Percentiles rank a stretch among this genome's conserved stretches.
phyloP scores from a whole-genome alignment of 2,329 filamentous ascomycete species.

The Chaetomium strumarium region DNA sequence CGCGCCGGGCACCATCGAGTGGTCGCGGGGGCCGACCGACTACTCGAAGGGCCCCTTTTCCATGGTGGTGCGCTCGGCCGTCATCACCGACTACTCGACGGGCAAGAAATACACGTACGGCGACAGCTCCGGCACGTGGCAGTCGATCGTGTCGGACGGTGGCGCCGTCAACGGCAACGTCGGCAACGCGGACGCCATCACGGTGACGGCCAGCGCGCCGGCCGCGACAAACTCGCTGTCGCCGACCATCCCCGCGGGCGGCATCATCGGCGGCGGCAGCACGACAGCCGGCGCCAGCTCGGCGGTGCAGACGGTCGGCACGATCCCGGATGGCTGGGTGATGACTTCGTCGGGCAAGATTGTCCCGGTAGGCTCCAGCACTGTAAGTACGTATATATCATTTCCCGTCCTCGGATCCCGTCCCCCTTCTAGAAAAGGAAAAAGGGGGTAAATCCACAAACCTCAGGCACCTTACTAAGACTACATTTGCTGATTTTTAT shows the following conservation, averaged over 20 bases:
- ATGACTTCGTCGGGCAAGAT: constrained; percentile 76
- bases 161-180: constrained; percentile 68
- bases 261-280: constrained; percentile 56
- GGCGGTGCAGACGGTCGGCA: constrained; percentile 40
- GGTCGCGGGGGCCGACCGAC: constrained; percentile 82
- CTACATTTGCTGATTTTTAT: background rate
- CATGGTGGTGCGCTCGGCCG: constrained; percentile 74
- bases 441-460: background rate
- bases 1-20: constrained; percentile 73
- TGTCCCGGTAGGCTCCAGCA: constrained; percentile 57
- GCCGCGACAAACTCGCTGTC: constrained; percentile 57
- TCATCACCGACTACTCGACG: constrained; percentile 87
- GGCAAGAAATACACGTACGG: constrained; percentile 79
- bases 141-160: constrained; percentile 74
- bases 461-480: background rate
- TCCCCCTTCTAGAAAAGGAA: background rate
- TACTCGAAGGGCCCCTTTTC: constrained; percentile 77
- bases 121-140: constrained; percentile 71
- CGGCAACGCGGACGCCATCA: constrained; percentile 46
- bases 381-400: constrained; percentile 20
- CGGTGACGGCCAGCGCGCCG: constrained; percentile 52
- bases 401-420: background rate
- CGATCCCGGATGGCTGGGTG: constrained; percentile 73
- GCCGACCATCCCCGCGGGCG: constrained; percentile 64
- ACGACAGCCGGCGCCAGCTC: constrained; percentile 46